Base-by-base conservation (phyloP, 2,329 filamentous ascomycete genomes). In the Sclerotinia trifoliorum region DNA sequence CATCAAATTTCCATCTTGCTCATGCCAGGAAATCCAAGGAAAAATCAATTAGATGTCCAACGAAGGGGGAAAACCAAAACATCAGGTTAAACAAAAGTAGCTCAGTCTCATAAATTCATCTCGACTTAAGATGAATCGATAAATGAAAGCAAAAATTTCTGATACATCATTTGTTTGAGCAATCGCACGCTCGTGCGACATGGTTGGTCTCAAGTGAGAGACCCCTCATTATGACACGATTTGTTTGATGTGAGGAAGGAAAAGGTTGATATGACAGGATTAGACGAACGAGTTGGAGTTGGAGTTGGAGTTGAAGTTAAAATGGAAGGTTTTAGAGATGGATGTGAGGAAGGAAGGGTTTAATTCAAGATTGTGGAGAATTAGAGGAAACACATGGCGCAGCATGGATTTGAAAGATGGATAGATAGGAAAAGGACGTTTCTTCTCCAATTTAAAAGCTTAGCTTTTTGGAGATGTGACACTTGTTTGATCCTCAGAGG, bases 91-190 rank as follows among this genome's bases (percentile, higher is more conserved):
- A 19, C 29, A 24, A 7, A 19, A 10, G 3, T 6, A 35, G n/a
- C 44, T 11, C 26, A 17, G 44, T 49, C 58, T 49, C 44, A 8
- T 11, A 19, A 19, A 4, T 11, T 26, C 58, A 62, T 62, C 29
- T 62, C 58, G 39, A 62, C 46, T 51, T 49, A 48, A 61, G 26
- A 61, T 49, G 57, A 32, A 32, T 61, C 11, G 44, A 61, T 17
- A 10, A 49, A 32, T 13, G 19, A 48, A 21, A 21, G 10, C 42
- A 11, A 48, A 49, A 35, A 49, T 1, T 61, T 35, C 44, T 26
- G 46, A 62, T 13, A 62, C 58, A 49, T 17, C 21, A 35, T 24
- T 5, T 51, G 58, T 61, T 61, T 35, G 58, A 35, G 29, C 13
- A 32, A 51, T 7, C 21, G 35, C 57, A 61, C 7, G 58, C 42